Evolutionary conservation across 371 early-diverging fungal genomes (phyloP), one percentile per base, ranked within the genome.

Genomic region (Mucor sp.): DNA sequence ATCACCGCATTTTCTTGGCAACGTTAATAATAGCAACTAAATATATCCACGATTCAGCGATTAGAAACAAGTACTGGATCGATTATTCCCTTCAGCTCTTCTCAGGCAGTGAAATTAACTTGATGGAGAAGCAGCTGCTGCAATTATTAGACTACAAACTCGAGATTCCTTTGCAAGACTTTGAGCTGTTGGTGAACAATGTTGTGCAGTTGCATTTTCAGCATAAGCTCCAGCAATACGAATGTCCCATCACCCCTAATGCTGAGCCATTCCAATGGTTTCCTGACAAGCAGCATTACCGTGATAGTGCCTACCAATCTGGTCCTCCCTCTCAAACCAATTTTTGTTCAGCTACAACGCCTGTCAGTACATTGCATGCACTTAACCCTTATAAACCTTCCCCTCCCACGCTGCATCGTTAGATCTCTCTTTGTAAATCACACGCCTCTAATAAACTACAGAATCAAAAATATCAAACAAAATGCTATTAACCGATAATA

Each of bases 51-150:
- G 92, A 91, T 64, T 83, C 89, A 23, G 87, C 90, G 23, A 89
- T 91, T 14, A 91, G 88, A 70, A 93, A 93, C 80, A 88, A 88
- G 69, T 84, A 90, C 62, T 94, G 93, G 93, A 87, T 91, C n/a
- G 76, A 80, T 14, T 88, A 88, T 66, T 85, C 90, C 0, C 35
- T 23, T 9, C 71, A 78, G 0, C 71, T 90, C 23, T 93, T 91
- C 67, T 89, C 93, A 4, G 82, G 90, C 5, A 75, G 84, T 23
- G 93, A 93, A 74, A 88, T 93, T 58, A 93, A 93, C 56, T 72
- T 93, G 33, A 93, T 93, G 93, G 93, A 93, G 70, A 87, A 89
- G 68, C 93, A 93, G 71, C 73, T 93, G 35, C 80, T 93, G 61
- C 86, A 85, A 14, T 72, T 93, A 63, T 79, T 93, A 60, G 66